Evolutionary conservation across 305 asterid genomes (phyloP), one percentile per base, ranked within the genome.

Genomic region (Fraxinus xanthoxyloides): DNA sequence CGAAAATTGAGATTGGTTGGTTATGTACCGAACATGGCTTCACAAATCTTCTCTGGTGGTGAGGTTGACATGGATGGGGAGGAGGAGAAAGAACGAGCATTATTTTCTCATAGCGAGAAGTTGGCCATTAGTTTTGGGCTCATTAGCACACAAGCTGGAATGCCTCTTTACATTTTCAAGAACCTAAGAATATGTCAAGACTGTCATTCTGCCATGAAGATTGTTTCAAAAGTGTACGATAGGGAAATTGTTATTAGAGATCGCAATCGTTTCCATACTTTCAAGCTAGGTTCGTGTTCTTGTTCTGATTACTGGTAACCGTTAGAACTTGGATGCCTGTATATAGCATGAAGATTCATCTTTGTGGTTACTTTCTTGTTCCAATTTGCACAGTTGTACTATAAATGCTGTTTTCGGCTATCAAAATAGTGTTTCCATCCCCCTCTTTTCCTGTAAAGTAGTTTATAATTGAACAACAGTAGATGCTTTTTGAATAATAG

Each of bases 211-310:
- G 88, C 89, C 17, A 88, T 90, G 89, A 92, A 90, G 91, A 72
- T 88, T n/a, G 91, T 77, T 34, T 89, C 94, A 0, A 85, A 51
- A 30, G 79, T 92, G 13, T 92, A 90, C 54, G 85, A 46, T 30
- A 82, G 94, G 86, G 92, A 89, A 80, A 92, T 93, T 28, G 87
- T 89, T 76, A 72, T 90, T 6, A 85, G 97, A 87, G 94, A 93
- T 80, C 88, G 92, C 10, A 88, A 84, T 82, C 92, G 92, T 43
- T 93, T 93, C 76, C 96, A 93, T 81, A 72, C 79, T 30, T 91
- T 93, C 81, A 87, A 87, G 85, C 65, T 28, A 40, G 95, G 93
- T 23, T 67, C 48, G 26, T 89, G 93, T 85, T 88, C 92, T 30
- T 93, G 93, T n/a, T 54, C 65, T 54, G 26, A 54, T 54, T 54